These are phyloP conservation scores for Hymenoscyphus albidus DNA, from an alignment of 2,329 filamentous ascomycete species.

Conservation along the genomic window DNA sequence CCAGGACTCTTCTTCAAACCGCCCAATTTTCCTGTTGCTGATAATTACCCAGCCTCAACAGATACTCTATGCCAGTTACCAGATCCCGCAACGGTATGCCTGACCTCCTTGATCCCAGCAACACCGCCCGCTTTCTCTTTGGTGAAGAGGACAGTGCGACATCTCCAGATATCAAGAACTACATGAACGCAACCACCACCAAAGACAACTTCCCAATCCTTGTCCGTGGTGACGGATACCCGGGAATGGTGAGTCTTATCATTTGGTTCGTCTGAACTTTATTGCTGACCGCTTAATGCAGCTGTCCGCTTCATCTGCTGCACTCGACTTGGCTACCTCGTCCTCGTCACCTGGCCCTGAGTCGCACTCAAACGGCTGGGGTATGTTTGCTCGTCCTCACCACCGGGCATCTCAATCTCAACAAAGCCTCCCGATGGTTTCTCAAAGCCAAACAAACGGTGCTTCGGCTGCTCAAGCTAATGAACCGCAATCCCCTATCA, in stretches of 20 bases:
- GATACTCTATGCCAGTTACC: slow-evolving; percentile 91
- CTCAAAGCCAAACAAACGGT: slow-evolving; percentile 32
- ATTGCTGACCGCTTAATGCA: slow-evolving; percentile 47
- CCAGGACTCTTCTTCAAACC: slow-evolving; percentile 3
- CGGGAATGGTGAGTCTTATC: slow-evolving; percentile 30
- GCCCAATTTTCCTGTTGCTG: slow-evolving; percentile 14
- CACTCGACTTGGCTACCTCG: slow-evolving; percentile 69
- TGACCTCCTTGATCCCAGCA: slow-evolving; percentile 70
- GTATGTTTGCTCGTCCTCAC: slow-evolving; percentile 30
- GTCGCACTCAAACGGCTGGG: slow-evolving; percentile 33
- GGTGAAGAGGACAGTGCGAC: slow-evolving; percentile 63
- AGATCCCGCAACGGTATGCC: slow-evolving; percentile 64
- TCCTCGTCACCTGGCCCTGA: slow-evolving; percentile 61
- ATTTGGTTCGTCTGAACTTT: slow-evolving; percentile 8
- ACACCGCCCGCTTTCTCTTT: slow-evolving; percentile 82
- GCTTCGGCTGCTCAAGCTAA: slow-evolving; percentile 36
- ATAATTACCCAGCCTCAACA: slow-evolving; percentile 62
- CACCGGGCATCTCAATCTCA: slow-evolving; percentile 38
- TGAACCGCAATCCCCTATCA: slow-evolving; percentile 44
- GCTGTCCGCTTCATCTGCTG: slow-evolving; percentile 76
- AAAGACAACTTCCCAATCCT: slow-evolving; percentile 88
- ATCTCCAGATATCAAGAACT: slow-evolving; percentile 58
- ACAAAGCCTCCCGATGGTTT: slow-evolving; percentile 42
- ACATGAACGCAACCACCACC: slow-evolving; percentile 66
- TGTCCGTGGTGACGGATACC: slow-evolving; percentile 55